Percentiles rank a stretch among this genome's conserved stretches.
phyloP scores from a whole-genome alignment of 2,329 filamentous ascomycete species.

The Ophiostoma australiae region DNA sequence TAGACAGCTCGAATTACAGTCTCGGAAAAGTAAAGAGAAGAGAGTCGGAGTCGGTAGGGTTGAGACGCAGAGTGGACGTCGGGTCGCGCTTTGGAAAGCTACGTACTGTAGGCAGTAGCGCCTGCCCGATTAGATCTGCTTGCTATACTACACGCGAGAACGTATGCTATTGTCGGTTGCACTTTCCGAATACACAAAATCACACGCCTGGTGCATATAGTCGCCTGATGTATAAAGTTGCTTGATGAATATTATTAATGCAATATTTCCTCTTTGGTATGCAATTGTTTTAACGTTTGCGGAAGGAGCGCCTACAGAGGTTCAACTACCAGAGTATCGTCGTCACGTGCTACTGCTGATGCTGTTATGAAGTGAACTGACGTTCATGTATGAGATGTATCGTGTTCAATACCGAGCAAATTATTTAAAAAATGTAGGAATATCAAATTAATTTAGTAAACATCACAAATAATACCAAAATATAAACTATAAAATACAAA shows the following conservation, averaged over 20 bases:
- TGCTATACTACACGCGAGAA: neutral
- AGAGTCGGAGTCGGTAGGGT: neutral
- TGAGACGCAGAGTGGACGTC: neutral
- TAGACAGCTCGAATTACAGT: neutral
- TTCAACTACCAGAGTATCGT: neutral
- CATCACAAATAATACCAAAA: neutral
- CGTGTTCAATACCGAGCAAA: neutral
- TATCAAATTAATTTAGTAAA: neutral
- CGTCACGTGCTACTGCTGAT: neutral
- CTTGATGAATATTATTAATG: neutral
- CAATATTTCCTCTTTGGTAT: neutral
- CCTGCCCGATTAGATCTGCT: neutral
- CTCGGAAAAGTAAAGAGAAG: neutral
- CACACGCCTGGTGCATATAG: neutral
- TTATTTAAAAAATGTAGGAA: neutral
- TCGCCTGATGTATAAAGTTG: neutral
- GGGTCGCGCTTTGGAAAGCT: neutral
- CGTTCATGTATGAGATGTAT: neutral
- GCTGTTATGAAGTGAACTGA: neutral
- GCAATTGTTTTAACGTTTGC: neutral
- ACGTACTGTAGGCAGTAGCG: neutral
- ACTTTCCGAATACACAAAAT: neutral
- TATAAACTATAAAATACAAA: constrained; percentile 6
- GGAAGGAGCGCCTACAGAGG: neutral
- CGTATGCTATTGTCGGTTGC: neutral